Evolutionary conservation across 352 stramenopile genomes (phyloP), one percentile per base, ranked within the genome.

Genomic region (Globisporangium camurandrum): DNA sequence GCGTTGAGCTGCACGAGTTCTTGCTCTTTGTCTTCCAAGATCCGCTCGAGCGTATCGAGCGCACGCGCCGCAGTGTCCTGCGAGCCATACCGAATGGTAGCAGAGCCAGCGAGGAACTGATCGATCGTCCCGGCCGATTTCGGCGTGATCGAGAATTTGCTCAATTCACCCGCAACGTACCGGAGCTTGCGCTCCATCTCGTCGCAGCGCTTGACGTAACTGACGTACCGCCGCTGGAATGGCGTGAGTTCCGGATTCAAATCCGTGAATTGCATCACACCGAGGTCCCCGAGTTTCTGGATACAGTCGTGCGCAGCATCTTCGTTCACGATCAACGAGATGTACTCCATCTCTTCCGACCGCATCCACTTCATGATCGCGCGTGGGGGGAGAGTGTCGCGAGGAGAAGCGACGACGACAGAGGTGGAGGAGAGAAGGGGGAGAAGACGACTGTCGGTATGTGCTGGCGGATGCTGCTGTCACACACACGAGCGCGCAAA

Each of bases 311-410:
- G 95, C 48, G 95, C 92, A 22, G 95, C 95, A 66, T 98, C 95
- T 67, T 99, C 95, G 57, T 98, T 98, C 55, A 99, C 88, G 65
- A 99, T 98, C 47, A 99, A 76, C 52, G 89, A 98, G 72, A 99
- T 97, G 61, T 99, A 99, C 76, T 98, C 87, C 95, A 99, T 99
- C 64, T 98, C 93, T 66, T 97, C 92, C 46, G 95, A 99, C 55
- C 96, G 95, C 62, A 98, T 97, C 96, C 96, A 99, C 73, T 86
- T 93, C 81, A 93, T 93, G n/a, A n/a, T n/a, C n/a, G n/a, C n/a
- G n/a, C n/a, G n/a, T n/a, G n/a, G n/a, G n/a, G n/a, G n/a, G n/a
- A n/a, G n/a, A n/a, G n/a, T n/a, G n/a, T n/a, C n/a, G n/a, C n/a
- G n/a, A n/a, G n/a, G n/a, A n/a, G n/a, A n/a, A n/a, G n/a, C n/a